Evolutionary conservation across 345 rosid genomes (phyloP).

Genomic region (Lumnitzera racemosa): DNA sequence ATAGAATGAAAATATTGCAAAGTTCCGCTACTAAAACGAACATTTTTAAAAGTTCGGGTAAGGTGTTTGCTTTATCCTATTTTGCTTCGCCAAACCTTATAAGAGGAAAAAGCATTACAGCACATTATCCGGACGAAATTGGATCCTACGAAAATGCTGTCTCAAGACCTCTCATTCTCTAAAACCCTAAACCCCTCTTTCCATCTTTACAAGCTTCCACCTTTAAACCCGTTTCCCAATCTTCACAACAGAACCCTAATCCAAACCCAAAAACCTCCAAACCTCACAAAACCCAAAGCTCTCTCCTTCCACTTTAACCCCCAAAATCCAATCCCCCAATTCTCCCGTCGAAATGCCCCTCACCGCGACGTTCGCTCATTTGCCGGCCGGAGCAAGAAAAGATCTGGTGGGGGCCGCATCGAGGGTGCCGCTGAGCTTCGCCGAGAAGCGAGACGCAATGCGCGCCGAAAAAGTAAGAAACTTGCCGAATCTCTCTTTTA

Average conservation of each 20-base stretch:
- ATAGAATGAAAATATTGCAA: too few species aligned
- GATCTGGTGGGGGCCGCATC: conserved; percentile 54
- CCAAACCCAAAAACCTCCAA: neutral
- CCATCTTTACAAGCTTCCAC: conserved; percentile 12
- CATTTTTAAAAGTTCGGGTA: too few species aligned
- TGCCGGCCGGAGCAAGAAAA: conserved; percentile 87
- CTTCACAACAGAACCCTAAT: conserved; percentile 4
- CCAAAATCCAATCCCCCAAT: conserved; percentile 11
- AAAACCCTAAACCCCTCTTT: conserved; percentile 65
- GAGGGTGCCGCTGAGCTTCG: conserved; percentile 48
- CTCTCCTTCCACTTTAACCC: conserved; percentile 1
- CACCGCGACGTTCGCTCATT: conserved; percentile 46
- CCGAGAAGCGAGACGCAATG: conserved; percentile 36
- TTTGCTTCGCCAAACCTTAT: too few species aligned
- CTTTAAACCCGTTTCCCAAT: conserved; percentile 3
- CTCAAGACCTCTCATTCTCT: conserved; percentile 43
- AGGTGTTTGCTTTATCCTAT: too few species aligned
- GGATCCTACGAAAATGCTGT: conserved; percentile 17
- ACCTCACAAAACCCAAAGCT: conserved; percentile 10
- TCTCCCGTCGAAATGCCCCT: conserved; percentile 14
- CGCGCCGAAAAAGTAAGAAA: conserved; percentile 33
- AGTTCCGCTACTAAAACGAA: too few species aligned
- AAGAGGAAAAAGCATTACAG: too few species aligned
- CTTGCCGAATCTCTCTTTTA: conserved; percentile 59
- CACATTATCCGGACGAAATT: too few species aligned